Base-by-base conservation (phyloP, 148 eudicot genomes). In the Rhododendron ferrugineum region DNA sequence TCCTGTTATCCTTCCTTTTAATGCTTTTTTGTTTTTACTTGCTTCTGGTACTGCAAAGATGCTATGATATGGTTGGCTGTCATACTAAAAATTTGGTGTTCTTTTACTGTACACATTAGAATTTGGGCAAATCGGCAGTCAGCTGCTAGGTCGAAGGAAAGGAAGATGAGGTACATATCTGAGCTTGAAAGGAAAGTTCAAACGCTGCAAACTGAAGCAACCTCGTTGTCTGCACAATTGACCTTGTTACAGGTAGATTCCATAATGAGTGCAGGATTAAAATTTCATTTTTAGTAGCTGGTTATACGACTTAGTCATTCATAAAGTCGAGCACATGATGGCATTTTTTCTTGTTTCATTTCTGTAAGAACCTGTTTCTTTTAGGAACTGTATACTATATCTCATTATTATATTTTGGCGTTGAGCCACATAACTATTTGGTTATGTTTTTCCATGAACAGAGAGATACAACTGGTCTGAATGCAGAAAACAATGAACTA, bases 391-490 rank as follows among this genome's bases (percentile, higher is more conserved):
- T 58, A 46, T 47, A 14, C 46, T 64, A 79, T 49, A 46, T 44
- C 3, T n/a, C 52, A 37, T 40, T 73, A n/a, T 58, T 58, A 28
- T 37, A 0, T 26, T 5, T 8, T 75, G 36, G 73, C 13, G 14
- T 6, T 82, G 79, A 37, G 80, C 23, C 36, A 78, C 70, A 9
- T 28, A 30, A 49, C 62, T 64, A 52, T 44, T 70, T 70, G 73
- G 52, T 60, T 36, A 2, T 75, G 52, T 18, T 62, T 77, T 75
- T 32, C 78, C 8, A 34, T 84, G 81, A 83, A 78, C 96, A 97
- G 98, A 94, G 98, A 86, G 99, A 94, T 91, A 95, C 99, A 82
- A 93, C 89, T 89, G 94, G 94, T 78, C 93, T 97, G 86, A 94
- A 91, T 78, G 91, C 98, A 88, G 98, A 94, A 90, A 97, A 97